phyloP scores from a whole-genome alignment of 2,329 filamentous ascomycete species.

The Diaporthe caulivora region DNA sequence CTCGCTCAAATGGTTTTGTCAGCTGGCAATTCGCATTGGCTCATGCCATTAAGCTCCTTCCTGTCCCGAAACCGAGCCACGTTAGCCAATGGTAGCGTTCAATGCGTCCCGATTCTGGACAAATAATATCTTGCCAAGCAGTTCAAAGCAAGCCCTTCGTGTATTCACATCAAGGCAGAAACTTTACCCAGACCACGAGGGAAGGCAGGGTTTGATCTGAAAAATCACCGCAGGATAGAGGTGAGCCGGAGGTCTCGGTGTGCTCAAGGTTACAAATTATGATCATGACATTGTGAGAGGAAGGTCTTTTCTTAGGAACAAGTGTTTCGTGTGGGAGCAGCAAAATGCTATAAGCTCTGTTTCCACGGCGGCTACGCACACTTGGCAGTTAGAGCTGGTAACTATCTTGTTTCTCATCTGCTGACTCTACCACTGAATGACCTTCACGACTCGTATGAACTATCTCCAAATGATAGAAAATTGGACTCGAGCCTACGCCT shows the following conservation, averaged over 20 bases:
- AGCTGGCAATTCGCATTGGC: too few relatives aligned
- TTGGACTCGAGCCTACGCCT: too few relatives aligned
- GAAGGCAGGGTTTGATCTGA: neutral
- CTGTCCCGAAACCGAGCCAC: neutral
- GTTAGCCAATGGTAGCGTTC: neutral
- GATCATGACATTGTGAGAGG: neutral
- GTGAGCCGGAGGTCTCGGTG: neutral
- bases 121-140: neutral
- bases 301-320: neutral
- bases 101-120: too few relatives aligned
- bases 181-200: neutral
- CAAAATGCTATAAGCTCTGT: neutral
- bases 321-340: slow-evolving; percentile 22
- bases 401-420: neutral
- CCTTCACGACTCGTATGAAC: neutral
- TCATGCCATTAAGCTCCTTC: neutral
- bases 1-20: too few relatives aligned
- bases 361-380: neutral
- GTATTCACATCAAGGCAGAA: too few relatives aligned
- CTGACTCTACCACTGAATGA: neutral
- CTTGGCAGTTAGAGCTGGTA: slow-evolving; percentile 15
- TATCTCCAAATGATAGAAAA: too few relatives aligned
- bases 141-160: too few relatives aligned
- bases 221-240: neutral
- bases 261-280: neutral